phyloP scores from a whole-genome alignment of 2,329 filamentous ascomycete species.

The Parasarocladium wereldwijsianum region DNA sequence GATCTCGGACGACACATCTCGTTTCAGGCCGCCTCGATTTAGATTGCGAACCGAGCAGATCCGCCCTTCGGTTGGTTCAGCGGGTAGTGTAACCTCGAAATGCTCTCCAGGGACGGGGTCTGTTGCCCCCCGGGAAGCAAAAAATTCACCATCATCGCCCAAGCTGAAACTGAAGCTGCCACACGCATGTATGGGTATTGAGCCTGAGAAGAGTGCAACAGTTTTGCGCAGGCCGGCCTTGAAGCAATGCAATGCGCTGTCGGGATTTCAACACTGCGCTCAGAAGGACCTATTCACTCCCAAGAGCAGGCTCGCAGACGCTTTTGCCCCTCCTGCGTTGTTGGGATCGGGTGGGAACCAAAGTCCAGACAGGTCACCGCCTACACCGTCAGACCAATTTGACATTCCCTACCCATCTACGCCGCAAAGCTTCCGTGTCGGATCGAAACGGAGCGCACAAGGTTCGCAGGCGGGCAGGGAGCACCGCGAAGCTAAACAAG shows the following conservation, averaged over 20 bases:
- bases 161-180: conserved; percentile 20
- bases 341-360: too few relatives aligned
- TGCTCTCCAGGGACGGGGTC: conserved; percentile 6
- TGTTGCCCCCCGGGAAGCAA: background rate
- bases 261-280: conserved; percentile 13
- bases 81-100: conserved; percentile 4
- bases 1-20: conserved; percentile 3
- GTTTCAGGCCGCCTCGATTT: background rate
- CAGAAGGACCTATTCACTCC: conserved; percentile 5
- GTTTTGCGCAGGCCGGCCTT: conserved; percentile 11
- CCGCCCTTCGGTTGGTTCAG: background rate
- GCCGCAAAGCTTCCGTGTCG: too few relatives aligned
- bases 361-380: conserved; percentile 9
- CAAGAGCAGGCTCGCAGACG: conserved; percentile 7
- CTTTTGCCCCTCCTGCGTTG: conserved; percentile 5
- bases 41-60: background rate
- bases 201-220: conserved; percentile 7
- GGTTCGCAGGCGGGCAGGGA: conserved; percentile 6
- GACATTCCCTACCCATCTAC: conserved; percentile 18
- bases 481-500: conserved; percentile 6
- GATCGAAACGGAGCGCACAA: background rate
- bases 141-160: conserved; percentile 6
- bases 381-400: conserved; percentile 18
- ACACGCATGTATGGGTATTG: conserved; percentile 13
- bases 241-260: conserved; percentile 18